phyloP scores from a whole-genome alignment of 2,329 filamentous ascomycete genomes.

The Fusarium marasasianum region DNA sequence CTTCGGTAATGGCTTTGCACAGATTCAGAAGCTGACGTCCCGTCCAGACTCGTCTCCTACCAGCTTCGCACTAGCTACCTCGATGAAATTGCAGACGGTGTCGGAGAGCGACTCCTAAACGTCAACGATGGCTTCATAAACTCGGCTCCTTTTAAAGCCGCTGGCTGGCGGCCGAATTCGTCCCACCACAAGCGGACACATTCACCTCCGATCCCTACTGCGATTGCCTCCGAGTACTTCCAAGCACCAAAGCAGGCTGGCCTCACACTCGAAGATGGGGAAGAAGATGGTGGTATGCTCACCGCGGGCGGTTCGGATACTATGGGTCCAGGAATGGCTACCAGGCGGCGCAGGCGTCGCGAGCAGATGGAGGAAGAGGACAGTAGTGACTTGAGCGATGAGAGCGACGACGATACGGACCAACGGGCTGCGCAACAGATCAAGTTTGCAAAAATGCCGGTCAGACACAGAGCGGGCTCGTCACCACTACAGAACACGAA shows the following conservation, averaged over 20 bases:
- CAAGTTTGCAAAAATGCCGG: constrained; percentile 95
- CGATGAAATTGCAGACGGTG: constrained; percentile 81
- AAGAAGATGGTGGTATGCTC: constrained; percentile 77
- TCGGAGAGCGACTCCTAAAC: constrained; percentile 84
- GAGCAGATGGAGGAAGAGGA: constrained; percentile 87
- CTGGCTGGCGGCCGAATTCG: constrained; percentile 80
- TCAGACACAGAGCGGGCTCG: constrained; percentile 85
- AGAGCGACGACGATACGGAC: constrained; percentile 82
- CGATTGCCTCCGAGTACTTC: constrained; percentile 85
- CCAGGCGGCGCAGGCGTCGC: constrained; percentile 71
- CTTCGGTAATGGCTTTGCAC: not conserved
- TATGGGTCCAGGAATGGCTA: constrained; percentile 72
- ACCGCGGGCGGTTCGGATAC: constrained; percentile 74
- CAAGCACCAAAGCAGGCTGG: constrained; percentile 72
- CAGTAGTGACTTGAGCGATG: constrained; percentile 85
- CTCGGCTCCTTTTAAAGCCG: constrained; percentile 82
- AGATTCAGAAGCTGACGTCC: constrained; percentile 29
- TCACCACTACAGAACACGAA: constrained; percentile 81
- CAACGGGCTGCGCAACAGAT: constrained; percentile 87
- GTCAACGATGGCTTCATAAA: constrained; percentile 83
- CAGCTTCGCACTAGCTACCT: constrained; percentile 84
- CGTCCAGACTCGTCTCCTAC: constrained; percentile 77
- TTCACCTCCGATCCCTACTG: constrained; percentile 86
- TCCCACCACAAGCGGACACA: constrained; percentile 84
- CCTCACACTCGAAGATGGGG: constrained; percentile 74